These are phyloP conservation scores for Hymenoscyphus fructigenus DNA, from an alignment of 2,329 filamentous ascomycete genomes.

Conservation along the genomic window DNA sequence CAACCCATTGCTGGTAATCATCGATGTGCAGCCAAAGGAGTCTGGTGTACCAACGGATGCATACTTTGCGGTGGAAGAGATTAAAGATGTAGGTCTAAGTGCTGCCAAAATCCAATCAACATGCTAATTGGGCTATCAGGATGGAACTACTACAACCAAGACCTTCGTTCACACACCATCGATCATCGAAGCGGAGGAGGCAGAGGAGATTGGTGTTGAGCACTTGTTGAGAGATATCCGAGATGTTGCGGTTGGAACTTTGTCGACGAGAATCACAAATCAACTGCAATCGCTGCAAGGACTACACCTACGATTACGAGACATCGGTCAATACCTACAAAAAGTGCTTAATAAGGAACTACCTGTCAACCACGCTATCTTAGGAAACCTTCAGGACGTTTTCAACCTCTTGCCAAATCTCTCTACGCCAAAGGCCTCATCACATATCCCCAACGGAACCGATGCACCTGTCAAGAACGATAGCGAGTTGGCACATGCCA, in stretches of 20 bases:
- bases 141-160: conserved; percentile 93
- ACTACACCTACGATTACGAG: conserved; percentile 87
- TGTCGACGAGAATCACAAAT: conserved; percentile 95
- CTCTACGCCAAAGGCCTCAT: conserved; percentile 73
- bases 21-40: conserved; percentile 97
- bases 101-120: background rate
- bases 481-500: conserved; percentile 87
- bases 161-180: conserved; percentile 98
- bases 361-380: conserved; percentile 94
- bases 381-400: conserved; percentile 97
- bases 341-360: conserved; percentile 92
- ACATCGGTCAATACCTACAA: conserved; percentile 93
- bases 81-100: conserved; percentile 79
- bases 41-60: conserved; percentile 96
- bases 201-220: conserved; percentile 98
- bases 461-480: conserved; percentile 56
- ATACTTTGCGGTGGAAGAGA: conserved; percentile 98
- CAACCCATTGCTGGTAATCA: conserved; percentile 93
- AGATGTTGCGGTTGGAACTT: conserved; percentile 93
- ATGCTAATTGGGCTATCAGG: conserved; percentile 51
- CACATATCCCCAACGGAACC: conserved; percentile 46
- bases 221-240: conserved; percentile 96
- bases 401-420: conserved; percentile 98
- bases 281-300: conserved; percentile 97
- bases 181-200: conserved; percentile 97